phyloP scores from a whole-genome alignment of 2,329 filamentous ascomycete genomes.

The Lecanoromycetidae sp. region DNA sequence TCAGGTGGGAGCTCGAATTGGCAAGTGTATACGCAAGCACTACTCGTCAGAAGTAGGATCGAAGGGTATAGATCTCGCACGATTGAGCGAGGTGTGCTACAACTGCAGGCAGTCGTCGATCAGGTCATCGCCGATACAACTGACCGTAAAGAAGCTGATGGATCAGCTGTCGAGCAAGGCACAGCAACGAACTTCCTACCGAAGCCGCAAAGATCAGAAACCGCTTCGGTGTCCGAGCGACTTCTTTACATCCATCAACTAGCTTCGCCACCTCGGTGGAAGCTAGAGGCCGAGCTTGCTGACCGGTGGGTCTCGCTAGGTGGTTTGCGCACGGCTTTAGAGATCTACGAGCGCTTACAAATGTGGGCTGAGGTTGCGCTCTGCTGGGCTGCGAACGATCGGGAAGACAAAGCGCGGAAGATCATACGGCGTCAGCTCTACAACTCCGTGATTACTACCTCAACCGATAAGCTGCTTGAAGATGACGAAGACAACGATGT shows the following conservation, averaged over 20 bases:
- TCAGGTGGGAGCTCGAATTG: constrained; percentile 86
- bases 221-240: constrained; percentile 63
- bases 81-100: constrained; percentile 75
- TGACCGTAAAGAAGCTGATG: constrained; percentile 28
- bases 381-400: constrained; percentile 66
- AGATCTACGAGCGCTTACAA: constrained; percentile 86
- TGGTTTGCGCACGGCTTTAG: constrained; percentile 75
- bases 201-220: constrained; percentile 59
- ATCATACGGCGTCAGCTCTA: constrained; percentile 72
- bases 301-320: constrained; percentile 85
- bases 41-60: constrained; percentile 79
- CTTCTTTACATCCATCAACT: constrained; percentile 75
- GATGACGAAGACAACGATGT: constrained; percentile 41
- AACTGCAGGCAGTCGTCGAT: constrained; percentile 89
- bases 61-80: constrained; percentile 81
- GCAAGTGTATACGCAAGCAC: constrained; percentile 92
- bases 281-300: constrained; percentile 84
- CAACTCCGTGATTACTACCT: constrained; percentile 32
- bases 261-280: constrained; percentile 77
- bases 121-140: constrained; percentile 83
- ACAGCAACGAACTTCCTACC: constrained; percentile 71
- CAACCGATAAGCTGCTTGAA: constrained; percentile 25
- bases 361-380: constrained; percentile 93
- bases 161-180: constrained; percentile 27
- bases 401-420: constrained; percentile 69